Evolutionary conservation across 768 basidiomycete species (phyloP).

Genomic region (Xerocomellus intermedius): DNA sequence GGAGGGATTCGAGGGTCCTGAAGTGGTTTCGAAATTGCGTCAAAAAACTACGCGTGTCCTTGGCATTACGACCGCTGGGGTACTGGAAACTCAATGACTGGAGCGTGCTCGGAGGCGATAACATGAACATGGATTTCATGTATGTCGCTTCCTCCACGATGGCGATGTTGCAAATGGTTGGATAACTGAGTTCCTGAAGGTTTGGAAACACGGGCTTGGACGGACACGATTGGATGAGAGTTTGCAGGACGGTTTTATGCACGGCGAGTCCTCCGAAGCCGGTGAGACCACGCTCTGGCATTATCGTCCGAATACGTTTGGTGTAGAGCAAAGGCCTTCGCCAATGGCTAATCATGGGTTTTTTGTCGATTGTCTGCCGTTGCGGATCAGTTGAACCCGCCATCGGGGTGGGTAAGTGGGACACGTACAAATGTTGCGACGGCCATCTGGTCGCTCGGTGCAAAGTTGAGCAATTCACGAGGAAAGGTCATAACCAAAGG

Average conservation of each 20-base stretch:
- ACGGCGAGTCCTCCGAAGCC: constrained; percentile 14
- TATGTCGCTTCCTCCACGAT: constrained; percentile 14
- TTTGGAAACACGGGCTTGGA: constrained; percentile 20
- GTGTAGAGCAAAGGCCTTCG: constrained; percentile 16
- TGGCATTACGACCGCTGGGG: constrained; percentile 11
- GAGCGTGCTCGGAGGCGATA: constrained; percentile 6
- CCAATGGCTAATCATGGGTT: constrained; percentile 16
- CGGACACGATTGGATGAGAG: constrained; percentile 21
- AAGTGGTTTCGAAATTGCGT: constrained; percentile 12
- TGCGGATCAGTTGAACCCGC: not conserved
- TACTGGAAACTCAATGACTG: constrained; percentile 15
- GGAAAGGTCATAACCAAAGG: constrained; percentile 20
- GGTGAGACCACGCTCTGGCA: constrained; percentile 3
- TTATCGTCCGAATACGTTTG: constrained; percentile 16
- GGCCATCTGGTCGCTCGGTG: constrained; percentile 12
- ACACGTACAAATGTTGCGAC: constrained; percentile 17
- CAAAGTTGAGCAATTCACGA: constrained; percentile 15
- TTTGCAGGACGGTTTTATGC: constrained; percentile 16
- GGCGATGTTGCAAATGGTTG: constrained; percentile 18
- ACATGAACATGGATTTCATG: constrained; percentile 8
- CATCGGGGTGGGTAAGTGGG: not conserved
- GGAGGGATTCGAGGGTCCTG: constrained; percentile 9
- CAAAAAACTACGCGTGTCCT: constrained; percentile 16
- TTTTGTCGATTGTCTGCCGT: constrained; percentile 14
- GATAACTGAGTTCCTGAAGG: constrained; percentile 21